Percentiles rank a stretch among this genome's conserved stretches.
These are phyloP conservation scores for Aristolochia fimbriata DNA, from an alignment of 164 flowering plant species.

Conservation along the genomic window DNA sequence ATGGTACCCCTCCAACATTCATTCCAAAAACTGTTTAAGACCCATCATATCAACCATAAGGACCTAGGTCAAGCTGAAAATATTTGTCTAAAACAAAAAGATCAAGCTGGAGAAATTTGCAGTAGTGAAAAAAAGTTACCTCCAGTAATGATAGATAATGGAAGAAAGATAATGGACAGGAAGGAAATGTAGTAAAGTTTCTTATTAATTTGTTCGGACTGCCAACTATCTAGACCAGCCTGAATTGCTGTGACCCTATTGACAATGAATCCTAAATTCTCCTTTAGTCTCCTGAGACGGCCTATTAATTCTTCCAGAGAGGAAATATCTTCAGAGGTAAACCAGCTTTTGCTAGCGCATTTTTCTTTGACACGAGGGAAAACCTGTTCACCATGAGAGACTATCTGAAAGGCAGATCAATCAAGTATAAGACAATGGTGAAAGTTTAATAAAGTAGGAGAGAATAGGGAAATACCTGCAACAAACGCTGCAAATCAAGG, in stretches of 20 bases:
- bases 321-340: slow-evolving; percentile 55
- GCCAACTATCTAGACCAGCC: slow-evolving; percentile 98
- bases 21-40: slow-evolving; percentile 73
- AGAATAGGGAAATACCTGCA: slow-evolving; percentile 45
- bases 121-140: slow-evolving; percentile 27
- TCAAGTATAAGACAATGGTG: background rate
- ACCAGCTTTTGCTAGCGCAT: slow-evolving; percentile 80
- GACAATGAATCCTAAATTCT: slow-evolving; percentile 85
- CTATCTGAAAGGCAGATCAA: slow-evolving; percentile 35
- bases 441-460: background rate
- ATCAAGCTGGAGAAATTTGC: no score
- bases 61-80: background rate
- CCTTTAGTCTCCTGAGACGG: slow-evolving; percentile 76
- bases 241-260: slow-evolving; percentile 92
- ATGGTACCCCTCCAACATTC: slow-evolving; percentile 99
- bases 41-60: background rate
- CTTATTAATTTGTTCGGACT: slow-evolving; percentile 88
- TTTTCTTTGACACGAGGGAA: slow-evolving; percentile 90
- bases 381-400: slow-evolving; percentile 95
- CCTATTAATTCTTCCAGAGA: slow-evolving; percentile 79
- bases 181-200: slow-evolving; percentile 93
- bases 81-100: no score
- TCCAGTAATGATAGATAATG: slow-evolving; percentile 89
- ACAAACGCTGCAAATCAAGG: slow-evolving; percentile 81
- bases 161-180: slow-evolving; percentile 88